phyloP scores from a whole-genome alignment of 257 asterid genomes.

The Galeopsis tetrahit region DNA sequence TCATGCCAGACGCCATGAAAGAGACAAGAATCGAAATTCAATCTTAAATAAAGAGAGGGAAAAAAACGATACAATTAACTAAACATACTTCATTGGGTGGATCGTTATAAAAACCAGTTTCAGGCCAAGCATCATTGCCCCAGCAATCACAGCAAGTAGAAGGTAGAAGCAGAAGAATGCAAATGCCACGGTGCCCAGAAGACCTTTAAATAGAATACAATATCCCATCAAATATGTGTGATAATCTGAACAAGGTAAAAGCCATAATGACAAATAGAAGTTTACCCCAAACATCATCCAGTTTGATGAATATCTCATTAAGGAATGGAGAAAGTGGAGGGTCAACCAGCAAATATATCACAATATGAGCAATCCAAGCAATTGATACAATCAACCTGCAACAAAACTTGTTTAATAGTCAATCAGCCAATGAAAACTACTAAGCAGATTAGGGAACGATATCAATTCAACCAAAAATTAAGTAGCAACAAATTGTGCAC shows the following conservation, averaged over 20 bases:
- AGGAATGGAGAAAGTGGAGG: conserved; percentile 94
- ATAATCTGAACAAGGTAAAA: conserved; percentile 26
- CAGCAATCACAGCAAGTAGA: conserved; percentile 94
- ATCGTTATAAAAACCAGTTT: conserved; percentile 87
- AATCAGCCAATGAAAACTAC: conserved; percentile 25
- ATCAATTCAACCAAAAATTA: conserved; percentile 7
- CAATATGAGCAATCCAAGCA: conserved; percentile 94
- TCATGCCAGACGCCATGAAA: conserved; percentile 9
- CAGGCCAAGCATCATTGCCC: conserved; percentile 98
- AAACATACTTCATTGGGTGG: conserved; percentile 95
- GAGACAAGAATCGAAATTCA: not conserved
- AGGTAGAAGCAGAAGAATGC: conserved; percentile 99
- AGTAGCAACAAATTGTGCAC: not conserved
- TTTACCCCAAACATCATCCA: conserved; percentile 95
- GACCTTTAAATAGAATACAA: conserved; percentile 62
- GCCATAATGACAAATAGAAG: conserved; percentile 24
- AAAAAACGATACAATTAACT: conserved; percentile 5
- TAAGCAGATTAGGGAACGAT: conserved; percentile 13
- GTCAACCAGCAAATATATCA: conserved; percentile 84
- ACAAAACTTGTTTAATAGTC: conserved; percentile 21
- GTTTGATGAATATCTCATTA: conserved; percentile 86
- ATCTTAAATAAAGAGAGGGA: not conserved
- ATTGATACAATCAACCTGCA: conserved; percentile 91
- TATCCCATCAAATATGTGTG: conserved; percentile 31
- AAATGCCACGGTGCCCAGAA: conserved; percentile 94